phyloP scores from a whole-genome alignment of 2,329 filamentous ascomycete genomes.

The Cyphellophora attinorum region DNA sequence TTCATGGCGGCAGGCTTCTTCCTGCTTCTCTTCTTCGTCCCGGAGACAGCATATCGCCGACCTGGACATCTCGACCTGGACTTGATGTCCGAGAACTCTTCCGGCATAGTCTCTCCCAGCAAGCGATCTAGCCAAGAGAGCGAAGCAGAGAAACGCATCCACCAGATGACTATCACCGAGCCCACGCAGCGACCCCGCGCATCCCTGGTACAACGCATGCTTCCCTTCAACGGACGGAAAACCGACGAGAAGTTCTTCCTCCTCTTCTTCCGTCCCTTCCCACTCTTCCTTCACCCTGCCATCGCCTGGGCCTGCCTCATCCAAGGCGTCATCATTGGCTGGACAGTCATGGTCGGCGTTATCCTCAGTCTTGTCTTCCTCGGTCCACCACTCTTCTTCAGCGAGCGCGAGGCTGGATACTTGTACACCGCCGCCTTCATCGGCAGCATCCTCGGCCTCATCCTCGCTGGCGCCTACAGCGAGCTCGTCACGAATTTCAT shows the following conservation, averaged over 20 bases:
- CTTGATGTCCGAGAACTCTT: slow-evolving; percentile 12
- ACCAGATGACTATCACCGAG: slow-evolving; percentile 5
- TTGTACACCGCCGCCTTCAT: slow-evolving; percentile 79
- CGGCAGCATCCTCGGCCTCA: slow-evolving; percentile 68
- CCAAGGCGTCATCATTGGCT: slow-evolving; percentile 85
- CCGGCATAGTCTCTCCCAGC: slow-evolving; percentile 4
- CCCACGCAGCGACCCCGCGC: slow-evolving; percentile 33
- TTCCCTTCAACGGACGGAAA: slow-evolving; percentile 72
- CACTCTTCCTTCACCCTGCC: slow-evolving; percentile 72
- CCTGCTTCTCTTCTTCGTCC: slow-evolving; percentile 66
- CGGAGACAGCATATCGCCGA: slow-evolving; percentile 72
- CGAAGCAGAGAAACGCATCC: slow-evolving; percentile 2
- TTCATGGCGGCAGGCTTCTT: slow-evolving; percentile 65
- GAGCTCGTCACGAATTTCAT: slow-evolving; percentile 63
- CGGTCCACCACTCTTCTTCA: slow-evolving; percentile 70
- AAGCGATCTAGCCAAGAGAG: slow-evolving; percentile 8
- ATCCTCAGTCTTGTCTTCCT: slow-evolving; percentile 75
- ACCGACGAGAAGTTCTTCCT: slow-evolving; percentile 64
- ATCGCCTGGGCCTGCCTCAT: slow-evolving; percentile 75
- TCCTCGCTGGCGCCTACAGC: slow-evolving; percentile 62
- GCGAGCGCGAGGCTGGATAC: slow-evolving; percentile 73
- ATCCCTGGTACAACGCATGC: slow-evolving; percentile 51
- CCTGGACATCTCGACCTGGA: slow-evolving; percentile 58
- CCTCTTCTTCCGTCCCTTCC: slow-evolving; percentile 63
- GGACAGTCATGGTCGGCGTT: slow-evolving; percentile 87